Base-by-base conservation (phyloP, 352 stramenopile genomes). In the Phytophthora tubulina region DNA sequence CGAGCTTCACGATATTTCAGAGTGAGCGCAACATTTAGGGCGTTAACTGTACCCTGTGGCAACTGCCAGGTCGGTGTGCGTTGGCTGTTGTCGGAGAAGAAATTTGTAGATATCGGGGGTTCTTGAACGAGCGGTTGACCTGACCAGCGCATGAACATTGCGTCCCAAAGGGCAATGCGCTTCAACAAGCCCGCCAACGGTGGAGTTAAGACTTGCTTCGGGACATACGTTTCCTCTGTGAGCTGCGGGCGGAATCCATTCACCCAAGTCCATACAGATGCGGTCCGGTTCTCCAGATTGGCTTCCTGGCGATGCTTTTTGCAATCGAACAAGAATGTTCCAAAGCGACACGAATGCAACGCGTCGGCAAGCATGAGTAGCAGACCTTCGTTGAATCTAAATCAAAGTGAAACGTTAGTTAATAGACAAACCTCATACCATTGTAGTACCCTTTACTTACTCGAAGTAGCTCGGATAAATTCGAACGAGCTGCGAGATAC, bases 291-390 rank as follows among this genome's bases (percentile, higher is more conserved):
- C 41, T 88, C 68, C 27, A 96, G 59, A 33, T 81, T 79, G 0
- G 81, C 82, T 32, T 91, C 82, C 4, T 80, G 57, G 0, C 89
- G 84, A 15, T 90, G 82, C 62, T 95, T 93, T 68, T 97, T 97
- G 63, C 90, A 99, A 83, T 99, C 96, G 55, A 98, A 98, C 38
- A 99, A 80, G 55, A 99, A 98, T 13, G 94, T 99, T 14, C 97
- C 97, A 74, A 99, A 99, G 38, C 97, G 96, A 72, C 97, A 99
- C 13, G 93, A 98, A 77, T 99, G 98, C 30, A 99, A 73, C 48
- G 98, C 94, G 59, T 99, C 97, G 0, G 93, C 94, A 27, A 99
- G 79, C 60, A 98, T 82, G 4, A 99, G 80, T 36, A 99, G 72
- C 27, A 97, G 54, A 2, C 84, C 84, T 67, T 97, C 89, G 70